These are phyloP conservation scores for Cercophora newfieldiana DNA, from an alignment of 495 filamentous ascomycete genomes.

Conservation along the genomic window DNA sequence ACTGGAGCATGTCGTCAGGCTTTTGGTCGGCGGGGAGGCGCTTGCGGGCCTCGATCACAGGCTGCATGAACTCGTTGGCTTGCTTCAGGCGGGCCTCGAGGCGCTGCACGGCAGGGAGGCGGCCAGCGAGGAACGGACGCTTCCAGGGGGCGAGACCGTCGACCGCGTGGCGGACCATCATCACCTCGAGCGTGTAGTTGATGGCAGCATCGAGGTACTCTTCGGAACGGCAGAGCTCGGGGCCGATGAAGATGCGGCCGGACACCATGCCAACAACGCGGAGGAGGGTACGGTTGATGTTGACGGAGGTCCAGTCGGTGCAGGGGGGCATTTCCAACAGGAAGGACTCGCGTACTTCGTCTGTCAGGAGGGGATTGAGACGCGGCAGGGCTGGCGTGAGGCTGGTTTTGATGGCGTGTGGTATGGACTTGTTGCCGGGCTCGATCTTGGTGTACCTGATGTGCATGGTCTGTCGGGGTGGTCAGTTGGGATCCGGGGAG, in stretches of 20 bases:
- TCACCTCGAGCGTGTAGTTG: conserved; percentile 56
- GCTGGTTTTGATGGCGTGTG: conserved; percentile 28
- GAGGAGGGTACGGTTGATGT: conserved; percentile 40
- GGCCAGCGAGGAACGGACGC: conserved; percentile 33
- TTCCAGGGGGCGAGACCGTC: conserved; percentile 32
- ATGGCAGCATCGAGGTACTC: conserved; percentile 60
- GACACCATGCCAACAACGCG: conserved; percentile 58
- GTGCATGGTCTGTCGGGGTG: conserved; percentile 44
- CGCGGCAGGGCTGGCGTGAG: conserved; percentile 31
- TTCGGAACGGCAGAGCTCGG: conserved; percentile 51
- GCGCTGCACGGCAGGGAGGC: conserved; percentile 34
- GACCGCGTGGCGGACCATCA: conserved; percentile 34
- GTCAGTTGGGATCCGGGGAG: not conserved
- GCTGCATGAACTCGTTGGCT: conserved; percentile 32
- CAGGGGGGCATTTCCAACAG: conserved; percentile 31
- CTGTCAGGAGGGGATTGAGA: conserved; percentile 28
- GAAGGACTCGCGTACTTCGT: conserved; percentile 31
- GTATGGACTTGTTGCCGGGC: conserved; percentile 15
- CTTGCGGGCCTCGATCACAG: conserved; percentile 31
- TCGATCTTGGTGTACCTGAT: conserved; percentile 31
- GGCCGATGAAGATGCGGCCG: conserved; percentile 59
- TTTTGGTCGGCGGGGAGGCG: conserved; percentile 23
- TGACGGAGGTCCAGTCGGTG: conserved; percentile 45
- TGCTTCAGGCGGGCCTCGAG: conserved; percentile 29
- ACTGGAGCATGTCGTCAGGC: conserved; percentile 43